Conservation (phyloP, 1,284 basidiomycete genomes). For the Agroathelia rolfsii region DNA sequence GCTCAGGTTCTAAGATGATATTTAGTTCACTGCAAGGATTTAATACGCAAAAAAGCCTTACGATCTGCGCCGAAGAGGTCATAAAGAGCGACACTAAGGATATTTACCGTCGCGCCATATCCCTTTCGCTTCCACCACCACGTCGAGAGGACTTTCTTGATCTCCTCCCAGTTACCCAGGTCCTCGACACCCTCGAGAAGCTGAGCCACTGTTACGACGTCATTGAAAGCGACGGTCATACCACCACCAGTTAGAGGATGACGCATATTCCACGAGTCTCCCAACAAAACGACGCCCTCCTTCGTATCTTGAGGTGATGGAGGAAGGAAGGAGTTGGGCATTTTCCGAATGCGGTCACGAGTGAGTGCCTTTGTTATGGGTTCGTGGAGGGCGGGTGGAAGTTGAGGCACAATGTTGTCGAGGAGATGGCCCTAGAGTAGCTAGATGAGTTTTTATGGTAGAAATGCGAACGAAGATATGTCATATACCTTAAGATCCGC, state of each 20-base stretch:
- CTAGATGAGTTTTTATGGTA: conserved; percentile 1
- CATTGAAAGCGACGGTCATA: conserved; percentile 89
- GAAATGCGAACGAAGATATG: conserved; percentile 6
- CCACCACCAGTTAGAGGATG: conserved; percentile 96
- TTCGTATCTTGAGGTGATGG: conserved; percentile 74
- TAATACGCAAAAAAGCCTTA: conserved; percentile 23
- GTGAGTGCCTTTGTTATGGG: conserved; percentile 56
- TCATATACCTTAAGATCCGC: conserved; percentile 62
- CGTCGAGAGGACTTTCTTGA: conserved; percentile 46
- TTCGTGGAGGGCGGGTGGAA: conserved; percentile 61
- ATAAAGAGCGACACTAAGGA: conserved; percentile 85
- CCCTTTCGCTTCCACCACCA: conserved; percentile 87
- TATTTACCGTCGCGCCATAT: conserved; percentile 78
- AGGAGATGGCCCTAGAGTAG: conserved; percentile 56
- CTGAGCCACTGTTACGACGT: conserved; percentile 67
- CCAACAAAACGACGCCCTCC: conserved; percentile 78
- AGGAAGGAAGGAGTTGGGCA: conserved; percentile 96
- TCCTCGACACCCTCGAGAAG: conserved; percentile 44
- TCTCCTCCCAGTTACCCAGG: conserved; percentile 52
- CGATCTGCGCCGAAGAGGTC: conserved; percentile 88
- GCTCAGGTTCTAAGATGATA: conserved; percentile 47
- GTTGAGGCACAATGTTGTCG: conserved; percentile 64
- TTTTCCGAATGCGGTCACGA: conserved; percentile 71
- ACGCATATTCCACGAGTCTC: conserved; percentile 99
- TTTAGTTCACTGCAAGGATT: conserved; percentile 2